Evolutionary conservation across 495 filamentous ascomycete species (phyloP).

Genomic region (Aspergillus sclerotiicarbonarius): DNA sequence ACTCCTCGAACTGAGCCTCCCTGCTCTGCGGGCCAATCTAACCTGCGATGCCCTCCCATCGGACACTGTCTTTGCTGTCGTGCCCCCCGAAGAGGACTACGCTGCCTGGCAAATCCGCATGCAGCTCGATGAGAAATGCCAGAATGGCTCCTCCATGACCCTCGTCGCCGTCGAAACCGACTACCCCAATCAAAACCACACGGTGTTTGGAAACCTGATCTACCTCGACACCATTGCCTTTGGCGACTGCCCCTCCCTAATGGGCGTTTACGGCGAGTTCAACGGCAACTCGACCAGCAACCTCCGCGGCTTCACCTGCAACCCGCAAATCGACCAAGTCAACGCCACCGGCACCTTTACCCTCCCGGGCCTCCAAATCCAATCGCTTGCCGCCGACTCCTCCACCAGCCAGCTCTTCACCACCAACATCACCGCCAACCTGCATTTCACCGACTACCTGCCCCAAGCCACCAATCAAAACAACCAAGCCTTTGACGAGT

Average conservation of each 20-base stretch:
- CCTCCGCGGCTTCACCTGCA: conserved; percentile 5
- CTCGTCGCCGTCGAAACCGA: not conserved
- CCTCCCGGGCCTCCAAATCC: not conserved
- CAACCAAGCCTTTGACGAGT: conserved; percentile 4
- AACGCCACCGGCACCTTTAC: not conserved
- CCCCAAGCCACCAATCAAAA: not conserved
- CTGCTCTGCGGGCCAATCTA: conserved; percentile 9
- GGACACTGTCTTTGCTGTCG: not conserved
- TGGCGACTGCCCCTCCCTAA: not conserved
- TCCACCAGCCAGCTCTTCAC: not conserved
- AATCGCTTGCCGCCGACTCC: not conserved
- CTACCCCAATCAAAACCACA: not conserved
- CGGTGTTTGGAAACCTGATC: not conserved
- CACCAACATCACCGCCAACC: not conserved
- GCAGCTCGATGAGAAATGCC: not conserved
- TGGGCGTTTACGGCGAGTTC: not conserved
- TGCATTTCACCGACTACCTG: not conserved
- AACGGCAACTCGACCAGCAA: conserved; percentile 6
- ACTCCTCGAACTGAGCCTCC: conserved; percentile 1
- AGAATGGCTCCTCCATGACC: not conserved
- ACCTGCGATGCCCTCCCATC: not conserved
- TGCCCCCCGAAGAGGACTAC: not conserved
- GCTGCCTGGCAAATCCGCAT: not conserved
- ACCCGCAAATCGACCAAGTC: conserved; percentile 2
- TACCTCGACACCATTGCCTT: not conserved